phyloP scores from a whole-genome alignment of 2,329 filamentous ascomycete genomes.

The Trichophyton equinum region DNA sequence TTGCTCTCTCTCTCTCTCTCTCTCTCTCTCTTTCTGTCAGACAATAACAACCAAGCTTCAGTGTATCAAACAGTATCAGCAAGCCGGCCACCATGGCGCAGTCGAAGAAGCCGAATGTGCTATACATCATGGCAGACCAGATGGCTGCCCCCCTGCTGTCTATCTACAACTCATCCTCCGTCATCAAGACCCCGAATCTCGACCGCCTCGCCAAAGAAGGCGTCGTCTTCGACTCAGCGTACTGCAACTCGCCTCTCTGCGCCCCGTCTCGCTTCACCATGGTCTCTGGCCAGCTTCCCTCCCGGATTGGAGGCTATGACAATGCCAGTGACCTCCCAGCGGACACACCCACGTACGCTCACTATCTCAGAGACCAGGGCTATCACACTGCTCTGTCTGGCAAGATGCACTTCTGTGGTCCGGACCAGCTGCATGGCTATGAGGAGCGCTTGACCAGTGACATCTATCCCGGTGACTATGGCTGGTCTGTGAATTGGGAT shows the following conservation, averaged over 20 bases:
- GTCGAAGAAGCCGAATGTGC: slow-evolving; percentile 55
- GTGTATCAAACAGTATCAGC: no score
- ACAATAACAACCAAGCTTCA: no score
- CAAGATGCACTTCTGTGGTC: slow-evolving; percentile 87
- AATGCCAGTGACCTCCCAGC: slow-evolving; percentile 76
- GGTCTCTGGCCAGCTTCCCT: slow-evolving; percentile 82
- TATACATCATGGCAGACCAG: slow-evolving; percentile 96
- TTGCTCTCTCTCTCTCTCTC: background rate
- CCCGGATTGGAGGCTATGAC: slow-evolving; percentile 84
- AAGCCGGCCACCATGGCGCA: slow-evolving; percentile 6
- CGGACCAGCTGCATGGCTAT: slow-evolving; percentile 84
- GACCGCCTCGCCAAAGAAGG: slow-evolving; percentile 68
- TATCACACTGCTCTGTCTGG: slow-evolving; percentile 86
- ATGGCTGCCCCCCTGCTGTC: slow-evolving; percentile 80
- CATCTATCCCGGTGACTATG: slow-evolving; percentile 89
- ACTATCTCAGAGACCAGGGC: slow-evolving; percentile 71
- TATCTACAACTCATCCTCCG: slow-evolving; percentile 78
- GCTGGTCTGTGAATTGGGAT: slow-evolving; percentile 94
- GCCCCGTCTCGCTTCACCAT: slow-evolving; percentile 88
- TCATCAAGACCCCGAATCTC: slow-evolving; percentile 85
- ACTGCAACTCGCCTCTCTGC: slow-evolving; percentile 87
- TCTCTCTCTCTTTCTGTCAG: background rate
- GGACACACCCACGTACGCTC: slow-evolving; percentile 80
- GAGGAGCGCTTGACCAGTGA: slow-evolving; percentile 87
- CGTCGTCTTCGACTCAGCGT: slow-evolving; percentile 85